Base-by-base conservation (phyloP, 2,329 filamentous ascomycete genomes). In the Calcarisporium arbuscula region DNA sequence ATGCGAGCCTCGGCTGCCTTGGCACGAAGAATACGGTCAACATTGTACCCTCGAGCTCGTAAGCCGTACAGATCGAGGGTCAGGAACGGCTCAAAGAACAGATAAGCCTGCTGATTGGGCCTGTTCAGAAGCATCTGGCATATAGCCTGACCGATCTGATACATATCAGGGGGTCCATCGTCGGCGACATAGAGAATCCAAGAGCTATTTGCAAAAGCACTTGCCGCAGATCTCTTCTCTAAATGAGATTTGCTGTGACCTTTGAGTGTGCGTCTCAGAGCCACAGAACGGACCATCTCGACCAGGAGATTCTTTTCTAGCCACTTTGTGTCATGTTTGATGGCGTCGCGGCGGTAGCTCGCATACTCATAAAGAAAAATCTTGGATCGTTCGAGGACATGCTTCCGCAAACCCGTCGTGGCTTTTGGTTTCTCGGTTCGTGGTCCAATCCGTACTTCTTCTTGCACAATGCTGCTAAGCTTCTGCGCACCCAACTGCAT, bases 11-110 rank as follows among this genome's bases (percentile, higher is more conserved):
- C 88, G 3, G 85, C 85, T 15, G 84, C 87, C 62, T 94, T 94
- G 35, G 82, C 82, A 23, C 86, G 78, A 16, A 98, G 70, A 42
- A 98, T 96, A 32, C 92, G 82, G 52, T 95, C 87, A 25, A 98
- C 92, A 47, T 98, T 96, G 67, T 95, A 96, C 2, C 92, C 92
- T 44, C 92, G 86, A 40, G 80, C 79, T 49, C 86, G 81, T 26
- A 98, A 65, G 33, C 89, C 81, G 30, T 84, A 74, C 17, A 98
- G 69, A 47, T 90, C 86, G 8, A 92, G 80, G 38, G 85, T 90
- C 23, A 98, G 65, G 43, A 98, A 82, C 34, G 87, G 89, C 60
- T 96, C 92, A 36, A 98, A 78, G 35, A 92, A 90, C 36, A 95
- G 74, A 35, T 86, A 87, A 3, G 90, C 88, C 52, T 94, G 85